Percentiles rank a stretch among this genome's conserved stretches.
These are phyloP conservation scores for Xylariales sp. DNA, from an alignment of 2,329 filamentous ascomycete species.

Conservation along the genomic window DNA sequence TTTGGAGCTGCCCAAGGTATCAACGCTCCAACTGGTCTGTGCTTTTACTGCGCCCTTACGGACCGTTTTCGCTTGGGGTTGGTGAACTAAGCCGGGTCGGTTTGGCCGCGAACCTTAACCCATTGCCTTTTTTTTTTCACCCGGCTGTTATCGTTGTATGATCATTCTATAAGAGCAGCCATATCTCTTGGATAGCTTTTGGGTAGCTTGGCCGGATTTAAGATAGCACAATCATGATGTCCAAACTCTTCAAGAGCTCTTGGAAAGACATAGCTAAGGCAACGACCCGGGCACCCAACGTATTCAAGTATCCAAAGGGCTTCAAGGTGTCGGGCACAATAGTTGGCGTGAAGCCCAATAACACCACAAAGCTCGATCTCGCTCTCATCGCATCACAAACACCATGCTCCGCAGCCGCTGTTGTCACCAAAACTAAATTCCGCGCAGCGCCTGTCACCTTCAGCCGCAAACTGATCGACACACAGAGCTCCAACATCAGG, in stretches of 20 bases:
- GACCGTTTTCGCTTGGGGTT: constrained; percentile 26
- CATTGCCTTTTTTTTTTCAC: constrained; percentile 3
- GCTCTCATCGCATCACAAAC: constrained; percentile 87
- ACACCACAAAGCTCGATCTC: constrained; percentile 91
- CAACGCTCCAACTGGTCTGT: constrained; percentile 33
- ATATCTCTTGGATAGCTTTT: constrained; percentile 15
- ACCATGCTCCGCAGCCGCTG: constrained; percentile 87
- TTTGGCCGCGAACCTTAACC: constrained; percentile 10
- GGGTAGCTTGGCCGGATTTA: constrained; percentile 10
- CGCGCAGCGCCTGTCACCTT: constrained; percentile 95
- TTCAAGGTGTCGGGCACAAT: constrained; percentile 89
- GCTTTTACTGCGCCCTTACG: constrained; percentile 23
- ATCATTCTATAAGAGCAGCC: constrained; percentile 6
- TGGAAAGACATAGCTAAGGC: constrained; percentile 36
- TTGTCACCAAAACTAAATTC: constrained; percentile 99
- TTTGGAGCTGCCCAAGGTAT: constrained; percentile 4
- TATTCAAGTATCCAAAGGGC: constrained; percentile 88
- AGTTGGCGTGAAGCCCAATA: constrained; percentile 92
- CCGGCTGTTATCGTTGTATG: constrained; percentile 9
- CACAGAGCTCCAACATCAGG: constrained; percentile 73
- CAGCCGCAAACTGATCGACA: constrained; percentile 77
- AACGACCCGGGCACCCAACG: constrained; percentile 83
- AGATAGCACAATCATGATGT: constrained; percentile 28
- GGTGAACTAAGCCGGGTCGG: constrained; percentile 19
- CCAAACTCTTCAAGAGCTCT: constrained; percentile 32